Percentiles rank a stretch among this genome's conserved stretches.
Conservation (phyloP, 331 rosid species). For the Arachis monticola region DNA sequence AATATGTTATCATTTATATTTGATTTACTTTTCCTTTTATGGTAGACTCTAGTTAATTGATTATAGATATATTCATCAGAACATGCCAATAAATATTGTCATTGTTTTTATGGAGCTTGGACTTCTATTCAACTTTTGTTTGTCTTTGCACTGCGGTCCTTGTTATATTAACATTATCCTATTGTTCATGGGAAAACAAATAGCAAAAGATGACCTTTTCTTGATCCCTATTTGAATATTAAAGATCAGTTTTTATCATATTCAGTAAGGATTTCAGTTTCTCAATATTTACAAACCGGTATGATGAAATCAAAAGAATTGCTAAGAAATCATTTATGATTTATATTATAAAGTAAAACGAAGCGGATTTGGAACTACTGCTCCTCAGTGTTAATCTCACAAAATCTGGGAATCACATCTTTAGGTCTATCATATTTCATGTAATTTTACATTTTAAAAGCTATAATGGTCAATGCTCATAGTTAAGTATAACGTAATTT, state of each 20-base stretch:
- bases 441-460: constrained; percentile 17
- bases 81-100: background rate
- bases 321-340: background rate
- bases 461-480: constrained; percentile 1
- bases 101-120: background rate
- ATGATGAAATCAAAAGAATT: constrained; percentile 5
- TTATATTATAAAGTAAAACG: constrained; percentile 5
- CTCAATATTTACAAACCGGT: background rate
- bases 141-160: background rate
- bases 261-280: background rate
- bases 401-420: constrained; percentile 3
- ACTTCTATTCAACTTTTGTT: background rate
- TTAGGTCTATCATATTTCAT: constrained; percentile 15
- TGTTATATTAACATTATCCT: constrained; percentile 2
- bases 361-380: background rate
- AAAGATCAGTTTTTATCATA: constrained; percentile 15
- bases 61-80: background rate
- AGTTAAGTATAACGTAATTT: constrained; percentile 12
- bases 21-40: background rate
- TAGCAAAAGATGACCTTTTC: constrained; percentile 1
- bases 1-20: background rate
- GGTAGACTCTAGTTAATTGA: constrained; percentile 2
- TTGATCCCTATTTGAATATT: constrained; percentile 25
- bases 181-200: background rate
- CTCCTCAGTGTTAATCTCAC: constrained; percentile 5